Evolutionary conservation across 2,329 filamentous ascomycete species (phyloP).

Genomic region (Aspergillus fischeri): DNA sequence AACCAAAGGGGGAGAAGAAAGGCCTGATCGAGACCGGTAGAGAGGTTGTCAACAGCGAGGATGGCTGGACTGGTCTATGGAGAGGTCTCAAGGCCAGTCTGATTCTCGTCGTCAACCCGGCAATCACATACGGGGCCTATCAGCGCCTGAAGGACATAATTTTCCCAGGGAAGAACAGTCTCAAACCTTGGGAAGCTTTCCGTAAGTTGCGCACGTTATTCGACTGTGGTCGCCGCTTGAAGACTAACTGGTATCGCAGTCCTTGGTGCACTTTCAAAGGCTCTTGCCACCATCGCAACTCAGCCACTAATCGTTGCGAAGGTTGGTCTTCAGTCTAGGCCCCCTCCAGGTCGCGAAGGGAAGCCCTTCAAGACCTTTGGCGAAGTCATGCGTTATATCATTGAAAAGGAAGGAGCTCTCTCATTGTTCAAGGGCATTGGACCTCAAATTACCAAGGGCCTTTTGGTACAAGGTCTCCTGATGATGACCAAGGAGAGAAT

Average conservation of each 20-base stretch:
- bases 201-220: slow-evolving; percentile 54
- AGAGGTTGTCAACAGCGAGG: slow-evolving; percentile 85
- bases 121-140: slow-evolving; percentile 96
- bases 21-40: slow-evolving; percentile 80
- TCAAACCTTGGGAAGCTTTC: slow-evolving; percentile 86
- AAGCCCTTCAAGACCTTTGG: slow-evolving; percentile 91
- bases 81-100: slow-evolving; percentile 92
- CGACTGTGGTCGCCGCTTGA: background rate
- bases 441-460: slow-evolving; percentile 86
- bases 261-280: slow-evolving; percentile 88
- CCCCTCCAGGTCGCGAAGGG: slow-evolving; percentile 75
- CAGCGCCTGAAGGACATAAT: slow-evolving; percentile 75
- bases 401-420: slow-evolving; percentile 75
- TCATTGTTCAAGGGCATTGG: slow-evolving; percentile 97
- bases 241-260: slow-evolving; percentile 49
- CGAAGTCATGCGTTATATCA: slow-evolving; percentile 92
- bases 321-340: slow-evolving; percentile 90
- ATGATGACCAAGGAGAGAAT: slow-evolving; percentile 99
- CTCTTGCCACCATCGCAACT: slow-evolving; percentile 83
- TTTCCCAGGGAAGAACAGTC: slow-evolving; percentile 69
- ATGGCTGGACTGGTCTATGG: slow-evolving; percentile 87
- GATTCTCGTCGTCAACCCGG: slow-evolving; percentile 91
- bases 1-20: slow-evolving; percentile 77
- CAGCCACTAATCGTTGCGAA: slow-evolving; percentile 97
- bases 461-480: slow-evolving; percentile 88